These are phyloP conservation scores for Hevea brasiliensis DNA, from an alignment of 345 rosid species.

Conservation along the genomic window DNA sequence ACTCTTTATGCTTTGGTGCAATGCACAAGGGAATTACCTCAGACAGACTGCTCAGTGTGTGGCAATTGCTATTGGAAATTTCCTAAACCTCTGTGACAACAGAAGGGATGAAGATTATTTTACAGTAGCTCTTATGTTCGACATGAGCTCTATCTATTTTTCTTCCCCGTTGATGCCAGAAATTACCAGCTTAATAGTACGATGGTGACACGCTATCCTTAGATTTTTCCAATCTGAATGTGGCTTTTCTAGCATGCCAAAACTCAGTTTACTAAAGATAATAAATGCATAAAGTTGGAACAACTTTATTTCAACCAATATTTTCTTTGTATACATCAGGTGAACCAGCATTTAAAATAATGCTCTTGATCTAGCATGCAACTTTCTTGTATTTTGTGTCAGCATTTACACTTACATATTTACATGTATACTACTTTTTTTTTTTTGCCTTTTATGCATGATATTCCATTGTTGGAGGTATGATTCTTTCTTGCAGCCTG, in stretches of 20 bases:
- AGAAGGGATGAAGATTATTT: conserved; percentile 56
- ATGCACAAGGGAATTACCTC: conserved; percentile 65
- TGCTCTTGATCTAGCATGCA: no score
- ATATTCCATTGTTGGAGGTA: neutral
- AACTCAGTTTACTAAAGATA: neutral
- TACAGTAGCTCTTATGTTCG: conserved; percentile 69
- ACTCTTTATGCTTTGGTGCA: conserved; percentile 70
- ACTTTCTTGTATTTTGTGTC: no score
- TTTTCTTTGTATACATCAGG: conserved; percentile 6
- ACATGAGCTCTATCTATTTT: conserved; percentile 80
- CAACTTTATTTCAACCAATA: conserved; percentile 11
- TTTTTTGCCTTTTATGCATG: neutral
- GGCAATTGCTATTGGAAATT: conserved; percentile 56
- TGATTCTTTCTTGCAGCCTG: neutral
- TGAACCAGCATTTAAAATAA: no score
- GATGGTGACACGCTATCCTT: no score
- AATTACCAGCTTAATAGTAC: no score
- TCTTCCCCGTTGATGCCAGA: conserved; percentile 65
- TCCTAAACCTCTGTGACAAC: conserved; percentile 46
- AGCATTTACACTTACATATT: neutral
- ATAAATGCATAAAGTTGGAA: neutral
- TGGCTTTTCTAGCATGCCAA: no score
- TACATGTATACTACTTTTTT: conserved; percentile 4
- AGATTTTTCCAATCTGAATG: no score
- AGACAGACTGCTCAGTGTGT: conserved; percentile 67